Conservation (phyloP, 352 stramenopile species). For the Phytophthora vignae region DNA sequence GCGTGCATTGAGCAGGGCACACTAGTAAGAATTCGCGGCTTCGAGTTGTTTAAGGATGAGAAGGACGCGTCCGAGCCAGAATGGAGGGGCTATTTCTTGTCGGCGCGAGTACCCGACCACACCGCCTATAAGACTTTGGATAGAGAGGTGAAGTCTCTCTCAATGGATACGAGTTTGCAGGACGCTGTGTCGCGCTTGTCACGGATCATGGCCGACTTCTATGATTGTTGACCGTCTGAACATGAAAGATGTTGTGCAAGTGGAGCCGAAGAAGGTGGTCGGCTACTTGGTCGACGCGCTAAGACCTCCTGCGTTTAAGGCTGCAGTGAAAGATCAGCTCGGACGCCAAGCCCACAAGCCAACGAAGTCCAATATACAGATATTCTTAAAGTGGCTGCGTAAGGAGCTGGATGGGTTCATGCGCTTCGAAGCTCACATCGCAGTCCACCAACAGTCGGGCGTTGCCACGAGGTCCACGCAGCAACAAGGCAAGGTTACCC, state of each 20-base stretch:
- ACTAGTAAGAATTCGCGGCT: background rate
- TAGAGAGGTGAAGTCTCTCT: background rate
- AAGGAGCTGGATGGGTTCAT: background rate
- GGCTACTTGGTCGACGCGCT: conserved; percentile 7
- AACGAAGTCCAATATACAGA: background rate
- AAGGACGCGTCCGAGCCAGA: background rate
- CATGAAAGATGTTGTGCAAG: conserved; percentile 3
- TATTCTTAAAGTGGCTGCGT: background rate
- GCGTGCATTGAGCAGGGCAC: conserved; percentile 3
- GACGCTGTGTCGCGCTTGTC: conserved; percentile 8
- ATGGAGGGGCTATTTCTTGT: background rate
- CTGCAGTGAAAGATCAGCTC: background rate
- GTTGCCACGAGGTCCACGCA: too few relatives aligned
- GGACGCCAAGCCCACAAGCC: background rate
- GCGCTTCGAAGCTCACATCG: conserved; percentile 6
- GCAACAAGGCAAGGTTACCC: too few relatives aligned
- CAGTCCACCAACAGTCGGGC: too few relatives aligned
- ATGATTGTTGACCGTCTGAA: conserved; percentile 3
- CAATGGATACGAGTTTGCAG: background rate
- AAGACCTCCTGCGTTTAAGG: background rate
- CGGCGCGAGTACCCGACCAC: background rate
- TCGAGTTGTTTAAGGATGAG: background rate
- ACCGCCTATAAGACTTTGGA: background rate
- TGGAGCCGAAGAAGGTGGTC: background rate
- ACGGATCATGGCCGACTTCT: conserved; percentile 1